These are phyloP conservation scores for Aureobasidium sp. DNA, from an alignment of 2,329 filamentous ascomycete genomes.

Conservation along the genomic window DNA sequence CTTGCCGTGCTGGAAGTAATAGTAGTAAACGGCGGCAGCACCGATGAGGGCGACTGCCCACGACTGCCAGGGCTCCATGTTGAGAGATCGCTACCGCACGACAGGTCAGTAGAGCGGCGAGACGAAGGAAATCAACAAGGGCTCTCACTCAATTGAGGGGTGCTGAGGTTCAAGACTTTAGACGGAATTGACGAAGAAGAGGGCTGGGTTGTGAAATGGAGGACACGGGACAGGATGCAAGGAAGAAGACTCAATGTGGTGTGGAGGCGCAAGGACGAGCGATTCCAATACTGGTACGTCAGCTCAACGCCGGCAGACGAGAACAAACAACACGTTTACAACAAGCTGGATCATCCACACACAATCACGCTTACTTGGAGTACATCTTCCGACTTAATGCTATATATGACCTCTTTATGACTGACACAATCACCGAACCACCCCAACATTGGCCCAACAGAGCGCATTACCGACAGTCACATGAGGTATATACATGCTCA, in stretches of 20 bases:
- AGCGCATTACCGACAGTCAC: neutral
- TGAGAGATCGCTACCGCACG: neutral
- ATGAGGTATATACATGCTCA: constrained; percentile 7
- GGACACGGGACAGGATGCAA: constrained; percentile 4
- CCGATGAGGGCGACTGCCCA: constrained; percentile 19
- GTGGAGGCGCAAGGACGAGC: constrained; percentile 7
- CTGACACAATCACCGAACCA: neutral
- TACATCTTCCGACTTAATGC: neutral
- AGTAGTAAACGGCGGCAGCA: constrained; percentile 18
- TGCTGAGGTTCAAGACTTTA: neutral
- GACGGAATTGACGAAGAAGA: neutral
- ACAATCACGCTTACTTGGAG: neutral
- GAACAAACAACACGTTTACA: constrained; percentile 8
- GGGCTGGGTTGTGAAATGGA: neutral
- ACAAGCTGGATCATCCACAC: neutral
- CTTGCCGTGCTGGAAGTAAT: constrained; percentile 19
- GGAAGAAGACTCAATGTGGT: constrained; percentile 5
- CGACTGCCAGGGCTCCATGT: constrained; percentile 22
- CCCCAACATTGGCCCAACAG: neutral
- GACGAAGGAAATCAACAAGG: neutral
- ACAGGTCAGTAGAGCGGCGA: neutral
- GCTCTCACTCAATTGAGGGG: neutral
- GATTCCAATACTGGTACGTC: neutral
- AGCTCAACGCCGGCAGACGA: constrained; percentile 1
- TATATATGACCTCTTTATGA: neutral